These are phyloP conservation scores for Kodamaea hsintzibuensis DNA, from an alignment of 805 yeast genomes.

Conservation along the genomic window DNA sequence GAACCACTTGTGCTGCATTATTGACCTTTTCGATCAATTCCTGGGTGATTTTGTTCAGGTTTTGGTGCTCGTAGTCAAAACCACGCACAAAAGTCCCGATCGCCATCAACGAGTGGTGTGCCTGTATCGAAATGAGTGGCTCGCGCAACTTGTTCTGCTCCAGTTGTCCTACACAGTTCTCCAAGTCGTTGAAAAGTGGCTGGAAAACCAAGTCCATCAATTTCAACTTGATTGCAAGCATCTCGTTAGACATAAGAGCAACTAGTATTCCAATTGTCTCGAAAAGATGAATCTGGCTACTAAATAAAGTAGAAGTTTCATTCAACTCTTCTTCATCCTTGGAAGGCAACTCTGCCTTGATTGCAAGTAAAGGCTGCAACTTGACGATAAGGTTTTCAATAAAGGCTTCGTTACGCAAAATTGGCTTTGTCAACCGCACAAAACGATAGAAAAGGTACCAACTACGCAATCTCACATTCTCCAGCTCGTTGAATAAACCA, in stretches of 20 bases:
- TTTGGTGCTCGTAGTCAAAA: conserved; percentile 47
- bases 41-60: neutral
- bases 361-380: conserved; percentile 60
- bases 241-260: conserved; percentile 30
- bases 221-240: conserved; percentile 31
- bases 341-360: conserved; percentile 57
- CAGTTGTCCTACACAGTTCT: conserved; percentile 50
- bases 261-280: conserved; percentile 84
- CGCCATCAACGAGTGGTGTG: conserved; percentile 85
- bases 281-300: conserved; percentile 76
- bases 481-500: conserved; percentile 76
- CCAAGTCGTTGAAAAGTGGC: conserved; percentile 74
- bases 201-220: conserved; percentile 67
- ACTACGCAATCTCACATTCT: conserved; percentile 76
- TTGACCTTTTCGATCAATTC: conserved; percentile 48
- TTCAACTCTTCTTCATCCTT: conserved; percentile 57
- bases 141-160: conserved; percentile 31
- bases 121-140: conserved; percentile 58
- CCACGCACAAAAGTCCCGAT: conserved; percentile 91
- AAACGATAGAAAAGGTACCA: conserved; percentile 91
- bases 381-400: conserved; percentile 59
- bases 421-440: conserved; percentile 71
- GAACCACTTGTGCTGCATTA: conserved; percentile 76
- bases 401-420: conserved; percentile 45
- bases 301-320: conserved; percentile 55